phyloP scores from a whole-genome alignment of 352 stramenopile genomes.

The Globisporangium paddicum region DNA sequence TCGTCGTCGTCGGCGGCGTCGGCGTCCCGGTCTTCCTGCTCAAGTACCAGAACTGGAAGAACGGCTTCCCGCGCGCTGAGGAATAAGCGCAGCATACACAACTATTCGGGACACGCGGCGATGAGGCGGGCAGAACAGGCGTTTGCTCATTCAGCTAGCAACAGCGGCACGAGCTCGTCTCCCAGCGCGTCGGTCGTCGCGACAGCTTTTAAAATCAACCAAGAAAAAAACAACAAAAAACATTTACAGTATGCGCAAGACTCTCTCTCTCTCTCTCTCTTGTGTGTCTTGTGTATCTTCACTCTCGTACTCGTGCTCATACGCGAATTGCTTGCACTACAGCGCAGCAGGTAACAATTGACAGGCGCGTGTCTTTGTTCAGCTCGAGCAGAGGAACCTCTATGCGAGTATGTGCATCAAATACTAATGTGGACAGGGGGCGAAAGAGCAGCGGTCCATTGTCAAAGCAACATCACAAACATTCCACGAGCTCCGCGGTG shows the following conservation, averaged over 20 bases:
- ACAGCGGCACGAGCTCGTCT: background rate
- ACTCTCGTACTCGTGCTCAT: no score
- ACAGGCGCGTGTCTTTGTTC: no score
- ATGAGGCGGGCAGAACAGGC: background rate
- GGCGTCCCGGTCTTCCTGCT: conserved; percentile 55
- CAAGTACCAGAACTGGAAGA: conserved; percentile 90
- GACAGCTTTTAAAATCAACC: conserved; percentile 2
- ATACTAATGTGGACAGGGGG: no score
- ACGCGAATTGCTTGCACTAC: no score
- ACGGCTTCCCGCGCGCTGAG: conserved; percentile 72
- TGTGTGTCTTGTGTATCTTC: no score
- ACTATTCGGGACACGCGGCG: conserved; percentile 7
- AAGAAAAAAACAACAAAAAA: conserved; percentile 4
- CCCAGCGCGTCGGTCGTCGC: background rate
- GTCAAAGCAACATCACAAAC: no score
- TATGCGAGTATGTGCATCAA: no score
- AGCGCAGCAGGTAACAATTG: no score
- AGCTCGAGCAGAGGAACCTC: no score
- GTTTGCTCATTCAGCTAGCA: background rate
- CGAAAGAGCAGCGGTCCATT: no score
- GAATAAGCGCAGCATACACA: conserved; percentile 34
- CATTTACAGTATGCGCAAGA: conserved; percentile 2
- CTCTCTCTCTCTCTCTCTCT: background rate
- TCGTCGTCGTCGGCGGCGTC: conserved; percentile 65
- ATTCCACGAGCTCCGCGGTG: no score